phyloP scores from a whole-genome alignment of 2,329 filamentous ascomycete species.

The Fusarium nanum region DNA sequence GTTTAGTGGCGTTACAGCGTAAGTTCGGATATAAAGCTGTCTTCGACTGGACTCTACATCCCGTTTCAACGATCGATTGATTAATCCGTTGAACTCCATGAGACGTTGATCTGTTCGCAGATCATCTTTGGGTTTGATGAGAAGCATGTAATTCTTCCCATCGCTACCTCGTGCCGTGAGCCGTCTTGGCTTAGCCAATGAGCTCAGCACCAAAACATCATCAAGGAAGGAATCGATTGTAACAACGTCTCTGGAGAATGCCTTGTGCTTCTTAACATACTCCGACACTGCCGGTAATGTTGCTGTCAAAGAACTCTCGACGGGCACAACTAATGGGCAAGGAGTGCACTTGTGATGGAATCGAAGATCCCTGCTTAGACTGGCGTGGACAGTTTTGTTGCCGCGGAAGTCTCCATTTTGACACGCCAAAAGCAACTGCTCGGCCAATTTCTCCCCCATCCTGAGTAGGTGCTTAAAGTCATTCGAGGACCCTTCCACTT shows the following conservation, averaged over 20 bases:
- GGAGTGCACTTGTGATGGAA: constrained; percentile 89
- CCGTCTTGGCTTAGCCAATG: constrained; percentile 90
- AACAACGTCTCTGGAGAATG: constrained; percentile 87
- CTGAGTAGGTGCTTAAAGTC: constrained; percentile 79
- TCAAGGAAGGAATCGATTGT: constrained; percentile 85
- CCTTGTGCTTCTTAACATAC: constrained; percentile 79
- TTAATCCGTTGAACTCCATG: constrained; percentile 99
- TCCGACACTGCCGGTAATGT: constrained; percentile 81
- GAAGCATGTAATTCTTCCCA: constrained; percentile 85
- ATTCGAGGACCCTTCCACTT: constrained; percentile 61
- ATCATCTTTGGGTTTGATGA: constrained; percentile 99
- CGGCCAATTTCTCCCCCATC: constrained; percentile 83
- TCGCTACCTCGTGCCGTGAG: constrained; percentile 90
- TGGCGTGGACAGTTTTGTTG: constrained; percentile 75
- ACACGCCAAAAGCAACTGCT: constrained; percentile 83
- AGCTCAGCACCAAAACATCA: constrained; percentile 89
- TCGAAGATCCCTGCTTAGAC: constrained; percentile 78
- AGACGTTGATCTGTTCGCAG: constrained; percentile 96
- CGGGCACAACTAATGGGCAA: constrained; percentile 86
- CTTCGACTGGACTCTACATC: constrained; percentile 91
- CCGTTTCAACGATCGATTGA: constrained; percentile 92
- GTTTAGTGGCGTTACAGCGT: constrained; percentile 94
- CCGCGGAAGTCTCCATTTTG: constrained; percentile 78
- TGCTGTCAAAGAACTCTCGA: constrained; percentile 85
- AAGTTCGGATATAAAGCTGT: constrained; percentile 95